Base-by-base conservation (phyloP, 495 filamentous ascomycete genomes). In the Coniosporium apollinis region DNA sequence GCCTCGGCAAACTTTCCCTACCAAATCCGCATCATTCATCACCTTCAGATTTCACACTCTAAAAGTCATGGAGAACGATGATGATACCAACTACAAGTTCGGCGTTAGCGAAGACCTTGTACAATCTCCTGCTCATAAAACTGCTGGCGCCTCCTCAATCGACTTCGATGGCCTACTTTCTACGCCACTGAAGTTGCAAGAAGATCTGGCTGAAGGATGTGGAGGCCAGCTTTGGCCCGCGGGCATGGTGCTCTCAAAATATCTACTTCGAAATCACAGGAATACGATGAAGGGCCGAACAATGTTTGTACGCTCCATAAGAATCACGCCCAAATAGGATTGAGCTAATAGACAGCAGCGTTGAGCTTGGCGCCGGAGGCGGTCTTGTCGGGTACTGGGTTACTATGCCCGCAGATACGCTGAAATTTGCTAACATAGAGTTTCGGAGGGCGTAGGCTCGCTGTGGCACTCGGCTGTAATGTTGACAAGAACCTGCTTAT, bases 161-260 rank as follows among this genome's bases (percentile, higher is more conserved):
- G 66, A 75, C 29, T 91, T 97, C 44, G 69, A 76, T 28, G 79
- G 80, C 10, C 68, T 89, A 17, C 63, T 94, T 11, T 51, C 57
- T 11, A 48, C 64, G 19, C 77, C 82, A 5, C 60, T 97, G 25
- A 62, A 69, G 34, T 69, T 96, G 9, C 77, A 80, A 45, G 82
- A 93, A 52, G 82, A 96, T 48, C 64, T 92, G 10, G 69, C 65
- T 34, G 69, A 81, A 46, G 87, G 87, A 45, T 94, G 87, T 54
- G 89, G 89, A 11, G 89, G 89, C 1, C 77, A 84, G 50, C 61
- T 91, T 10, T 96, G 89, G 89, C 89, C 86, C 0, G 89, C 89
- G 1, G 89, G 89, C 7, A 79, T 85, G 72, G 73, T 85, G 2
- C 58, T 97, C 18, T 70, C 76, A 7, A 82, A 76, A 51, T 91